Evolutionary conservation across 225 moss, liverwort and hornwort genomes (phyloP).

Genomic region (Sphagnum contortum): DNA sequence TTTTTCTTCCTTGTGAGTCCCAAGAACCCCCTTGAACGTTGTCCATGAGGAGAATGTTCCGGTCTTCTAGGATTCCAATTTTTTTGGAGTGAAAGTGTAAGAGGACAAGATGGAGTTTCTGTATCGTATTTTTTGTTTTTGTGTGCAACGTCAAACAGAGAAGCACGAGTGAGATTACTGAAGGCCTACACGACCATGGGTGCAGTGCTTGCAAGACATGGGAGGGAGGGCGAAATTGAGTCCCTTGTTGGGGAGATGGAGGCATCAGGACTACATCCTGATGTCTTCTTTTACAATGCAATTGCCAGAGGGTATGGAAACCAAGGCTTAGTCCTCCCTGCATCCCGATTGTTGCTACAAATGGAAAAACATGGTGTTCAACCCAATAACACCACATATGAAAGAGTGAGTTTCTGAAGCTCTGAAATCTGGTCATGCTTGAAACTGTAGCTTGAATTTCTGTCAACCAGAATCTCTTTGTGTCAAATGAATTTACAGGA

Average conservation of each 20-base stretch:
- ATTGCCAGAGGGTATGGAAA: slow-evolving; percentile 69
- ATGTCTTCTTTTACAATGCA: slow-evolving; percentile 61
- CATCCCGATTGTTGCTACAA: slow-evolving; percentile 55
- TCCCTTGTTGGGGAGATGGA: slow-evolving; percentile 53
- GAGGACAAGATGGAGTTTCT: slow-evolving; percentile 2
- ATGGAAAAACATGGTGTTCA: slow-evolving; percentile 71
- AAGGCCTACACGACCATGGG: slow-evolving; percentile 67
- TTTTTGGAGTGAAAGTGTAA: not conserved
- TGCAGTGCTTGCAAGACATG: slow-evolving; percentile 66
- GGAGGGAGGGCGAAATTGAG: slow-evolving; percentile 58
- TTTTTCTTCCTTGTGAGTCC: not conserved
- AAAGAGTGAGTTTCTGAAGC: slow-evolving; percentile 41
- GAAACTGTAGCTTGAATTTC: not conserved
- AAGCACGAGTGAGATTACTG: slow-evolving; percentile 33
- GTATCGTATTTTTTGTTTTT: not conserved
- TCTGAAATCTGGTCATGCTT: not conserved
- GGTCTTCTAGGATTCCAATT: no score
- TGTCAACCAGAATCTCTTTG: not conserved
- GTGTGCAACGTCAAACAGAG: slow-evolving; percentile 16
- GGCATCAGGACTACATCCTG: slow-evolving; percentile 51
- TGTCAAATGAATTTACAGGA: not conserved
- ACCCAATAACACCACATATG: slow-evolving; percentile 62
- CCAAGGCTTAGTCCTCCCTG: slow-evolving; percentile 52
- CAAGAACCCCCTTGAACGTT: not conserved
- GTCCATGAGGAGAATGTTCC: slow-evolving; percentile 8